Evolutionary conservation across 2,329 filamentous ascomycete genomes (phyloP), one percentile per base, ranked within the genome.

Genomic region (Aspergillus alliaceus): DNA sequence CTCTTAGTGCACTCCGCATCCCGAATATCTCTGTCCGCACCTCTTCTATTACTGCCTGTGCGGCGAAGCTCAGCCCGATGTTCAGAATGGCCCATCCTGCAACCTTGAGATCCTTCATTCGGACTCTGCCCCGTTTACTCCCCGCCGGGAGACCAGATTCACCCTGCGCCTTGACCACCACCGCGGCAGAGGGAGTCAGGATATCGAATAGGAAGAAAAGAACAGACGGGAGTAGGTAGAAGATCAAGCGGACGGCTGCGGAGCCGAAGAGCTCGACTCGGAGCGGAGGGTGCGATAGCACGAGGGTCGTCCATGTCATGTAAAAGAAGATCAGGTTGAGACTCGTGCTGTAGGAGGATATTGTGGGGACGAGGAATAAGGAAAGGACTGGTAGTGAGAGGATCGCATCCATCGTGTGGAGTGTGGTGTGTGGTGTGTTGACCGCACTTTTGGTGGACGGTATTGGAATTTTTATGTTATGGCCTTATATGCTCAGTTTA

Each of bases 291-390:
- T 96, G 89, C 6, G 89, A 89, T 3, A 93, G 79, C 37, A 96
- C 86, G 31, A 97, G 82, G 0, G 90, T 93, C 6, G 86, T 86
- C 92, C 92, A 96, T 65, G 90, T 93, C 78, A 96, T 84, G 73
- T 92, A 93, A 75, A 96, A 95, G 79, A 96, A 93, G 60, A 96
- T 78, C 24, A 96, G 77, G 72, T 95, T 96, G 61, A 96, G 80
- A 1, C 88, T 92, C 1, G 91, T 93, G 40, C 80, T 88, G 78
- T 89, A 92, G 6, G 89, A 88, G 6, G 85, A 83, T 57, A 86
- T 44, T 11, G 64, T 61, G 5, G 69, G 70, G 2, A 72, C 39
- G 8, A 72, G 59, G 34, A 71, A 60, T 22, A 73, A 35, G 1
- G 66, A 68, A 6, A 72, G 58, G 9, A 71, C 49, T 7, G 71